A percentile compares a stretch with the other conserved stretches of the same genome.
Conservation (phyloP, 2,329 filamentous ascomycete species). For the Pyrenophora graminea region DNA sequence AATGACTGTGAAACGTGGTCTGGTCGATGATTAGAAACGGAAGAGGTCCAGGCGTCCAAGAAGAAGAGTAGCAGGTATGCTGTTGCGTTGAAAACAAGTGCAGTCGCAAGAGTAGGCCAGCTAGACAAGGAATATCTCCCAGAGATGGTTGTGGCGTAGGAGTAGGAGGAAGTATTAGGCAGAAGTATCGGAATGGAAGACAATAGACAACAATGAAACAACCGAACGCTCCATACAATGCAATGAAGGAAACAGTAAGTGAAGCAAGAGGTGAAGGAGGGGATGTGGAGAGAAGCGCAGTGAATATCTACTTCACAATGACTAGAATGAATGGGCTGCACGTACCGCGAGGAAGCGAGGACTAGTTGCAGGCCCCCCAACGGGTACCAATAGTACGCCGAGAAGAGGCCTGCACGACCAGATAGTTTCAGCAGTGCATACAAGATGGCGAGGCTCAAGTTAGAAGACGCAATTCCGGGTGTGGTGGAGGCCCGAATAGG, state of each 20-base stretch:
- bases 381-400: conserved; percentile 46
- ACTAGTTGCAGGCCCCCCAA: conserved; percentile 42
- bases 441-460: conserved; percentile 50
- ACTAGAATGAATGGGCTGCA: conserved; percentile 34
- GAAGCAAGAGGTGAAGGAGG: conserved; percentile 25
- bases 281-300: conserved; percentile 16
- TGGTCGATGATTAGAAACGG: conserved; percentile 38
- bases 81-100: conserved; percentile 5
- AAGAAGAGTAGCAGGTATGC: background rate
- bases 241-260: conserved; percentile 38
- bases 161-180: conserved; percentile 21
- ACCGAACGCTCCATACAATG: conserved; percentile 44
- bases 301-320: conserved; percentile 36
- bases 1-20: conserved; percentile 39
- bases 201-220: conserved; percentile 29
- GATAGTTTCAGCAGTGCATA: conserved; percentile 49
- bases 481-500: conserved; percentile 44
- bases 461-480: conserved; percentile 41
- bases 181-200: conserved; percentile 13
- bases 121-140: conserved; percentile 33
- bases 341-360: conserved; percentile 49
- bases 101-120: conserved; percentile 22
- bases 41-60: conserved; percentile 3
- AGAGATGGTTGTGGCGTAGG: conserved; percentile 28
- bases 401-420: conserved; percentile 44